These are phyloP conservation scores for Dichomitus squalens DNA, from an alignment of 1,284 basidiomycete species.

Conservation along the genomic window DNA sequence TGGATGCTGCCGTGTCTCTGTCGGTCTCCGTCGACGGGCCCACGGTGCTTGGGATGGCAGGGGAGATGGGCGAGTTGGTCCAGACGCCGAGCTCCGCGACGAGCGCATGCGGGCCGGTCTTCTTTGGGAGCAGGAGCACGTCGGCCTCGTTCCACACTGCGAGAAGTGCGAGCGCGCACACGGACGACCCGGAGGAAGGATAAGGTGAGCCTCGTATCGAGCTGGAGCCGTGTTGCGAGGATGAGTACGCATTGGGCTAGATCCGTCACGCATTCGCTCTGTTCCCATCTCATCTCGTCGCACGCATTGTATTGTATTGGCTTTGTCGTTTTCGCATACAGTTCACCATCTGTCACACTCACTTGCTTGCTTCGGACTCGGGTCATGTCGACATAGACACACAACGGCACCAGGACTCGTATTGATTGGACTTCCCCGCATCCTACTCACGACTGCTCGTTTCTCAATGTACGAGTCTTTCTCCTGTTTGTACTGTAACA, in stretches of 20 bases:
- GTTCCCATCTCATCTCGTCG: background rate
- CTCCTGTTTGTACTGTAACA: slow-evolving; percentile 1
- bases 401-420: slow-evolving; percentile 6
- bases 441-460: slow-evolving; percentile 8
- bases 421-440: slow-evolving; percentile 13
- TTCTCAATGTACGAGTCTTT: slow-evolving; percentile 11
- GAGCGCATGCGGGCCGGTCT: slow-evolving; percentile 8
- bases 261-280: background rate
- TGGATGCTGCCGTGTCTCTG: slow-evolving; percentile 27
- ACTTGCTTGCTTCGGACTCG: background rate
- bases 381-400: background rate
- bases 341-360: slow-evolving; percentile 4
- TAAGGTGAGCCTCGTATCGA: slow-evolving; percentile 2
- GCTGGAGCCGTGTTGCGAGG: background rate
- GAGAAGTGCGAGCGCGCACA: slow-evolving; percentile 14
- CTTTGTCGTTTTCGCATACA: slow-evolving; percentile 5
- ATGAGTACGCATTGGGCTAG: background rate
- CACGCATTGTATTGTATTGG: background rate
- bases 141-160: slow-evolving; percentile 27
- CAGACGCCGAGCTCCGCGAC: slow-evolving; percentile 15
- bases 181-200: slow-evolving; percentile 11
- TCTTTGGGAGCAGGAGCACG: slow-evolving; percentile 22
- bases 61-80: slow-evolving; percentile 14
- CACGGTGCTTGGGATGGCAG: background rate
- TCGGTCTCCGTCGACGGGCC: slow-evolving; percentile 18